Evolutionary conservation across 108 stramenopile species (phyloP), one percentile per base, ranked within the genome.

Genomic region (Aurantiochytrium sp.): DNA sequence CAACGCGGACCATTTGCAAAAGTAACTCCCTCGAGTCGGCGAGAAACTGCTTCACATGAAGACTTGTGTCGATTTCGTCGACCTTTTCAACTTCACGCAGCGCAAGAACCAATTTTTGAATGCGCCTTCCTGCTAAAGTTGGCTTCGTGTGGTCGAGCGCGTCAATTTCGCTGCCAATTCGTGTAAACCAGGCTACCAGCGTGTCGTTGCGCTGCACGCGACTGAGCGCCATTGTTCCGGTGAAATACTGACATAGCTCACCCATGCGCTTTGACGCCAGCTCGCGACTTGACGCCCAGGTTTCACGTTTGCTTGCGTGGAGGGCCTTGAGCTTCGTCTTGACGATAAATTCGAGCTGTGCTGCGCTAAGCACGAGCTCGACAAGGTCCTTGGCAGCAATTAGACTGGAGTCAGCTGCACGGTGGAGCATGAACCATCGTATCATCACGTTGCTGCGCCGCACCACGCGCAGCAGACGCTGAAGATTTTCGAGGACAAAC

Each of bases 381-480:
- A 95, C 91, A 16, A 95, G 29, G 28, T 91, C 88, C n/a, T 93
- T 87, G 59, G 92, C 92, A 44, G 58, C 87, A 16, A 94, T 83
- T 19, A 91, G 72, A 44, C 23, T 23, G 6, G 90, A 14, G 60
- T 87, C 73, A 2, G 88, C 47, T n/a, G 71, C 59, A 5, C 94
- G 94, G 89, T 95, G 95, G n/a, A 95, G 93, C 58, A 95, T 64
- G 5, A 94, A 88, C 95, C 95, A 95, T 21, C 94, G 89, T 43
- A 93, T 88, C 6, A 92, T 91, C 55, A 93, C 90, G 89, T 95
- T 95, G 88, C 91, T 92, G 43, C 89, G 58, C 8, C 94, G 60
- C 69, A 93, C 47, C 87, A 90, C 91, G 60, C 93, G 87, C 57
- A 95, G 83, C 83, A 95, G 71, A 19, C 88, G 89, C 49, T 90